Evolutionary conservation across 345 rosid genomes (phyloP).

Genomic region (Euphorbia peplus): DNA sequence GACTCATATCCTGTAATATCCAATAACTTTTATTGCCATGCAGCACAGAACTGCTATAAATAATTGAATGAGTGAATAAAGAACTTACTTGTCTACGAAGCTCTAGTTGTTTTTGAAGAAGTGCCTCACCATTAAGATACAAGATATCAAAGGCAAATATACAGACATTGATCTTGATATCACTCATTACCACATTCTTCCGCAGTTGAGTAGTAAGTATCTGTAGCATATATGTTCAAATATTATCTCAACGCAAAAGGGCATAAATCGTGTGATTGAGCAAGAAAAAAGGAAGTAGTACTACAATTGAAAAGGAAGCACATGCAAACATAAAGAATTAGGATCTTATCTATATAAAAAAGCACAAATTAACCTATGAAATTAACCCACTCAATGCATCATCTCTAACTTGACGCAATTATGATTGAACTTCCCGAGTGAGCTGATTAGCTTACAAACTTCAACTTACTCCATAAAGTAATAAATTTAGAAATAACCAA

Average conservation of each 20-base stretch:
- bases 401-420: background rate
- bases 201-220: constrained; percentile 75
- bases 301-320: background rate
- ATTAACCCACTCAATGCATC: background rate
- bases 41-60: no score
- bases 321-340: background rate
- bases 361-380: background rate
- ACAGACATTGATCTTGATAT: constrained; percentile 92
- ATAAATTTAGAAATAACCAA: background rate
- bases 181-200: constrained; percentile 73
- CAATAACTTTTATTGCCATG: no score
- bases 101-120: constrained; percentile 69
- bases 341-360: background rate
- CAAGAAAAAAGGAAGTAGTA: background rate
- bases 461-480: background rate
- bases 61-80: constrained; percentile 8
- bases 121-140: constrained; percentile 71
- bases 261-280: constrained; percentile 1
- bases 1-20: no score
- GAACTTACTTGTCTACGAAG: constrained; percentile 73
- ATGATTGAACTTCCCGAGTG: background rate
- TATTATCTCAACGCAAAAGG: constrained; percentile 20
- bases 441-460: background rate
- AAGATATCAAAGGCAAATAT: constrained; percentile 87
- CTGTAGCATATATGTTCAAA: constrained; percentile 35